Base-by-base conservation (phyloP, 139 green algal species). In the Closterium sp. region DNA sequence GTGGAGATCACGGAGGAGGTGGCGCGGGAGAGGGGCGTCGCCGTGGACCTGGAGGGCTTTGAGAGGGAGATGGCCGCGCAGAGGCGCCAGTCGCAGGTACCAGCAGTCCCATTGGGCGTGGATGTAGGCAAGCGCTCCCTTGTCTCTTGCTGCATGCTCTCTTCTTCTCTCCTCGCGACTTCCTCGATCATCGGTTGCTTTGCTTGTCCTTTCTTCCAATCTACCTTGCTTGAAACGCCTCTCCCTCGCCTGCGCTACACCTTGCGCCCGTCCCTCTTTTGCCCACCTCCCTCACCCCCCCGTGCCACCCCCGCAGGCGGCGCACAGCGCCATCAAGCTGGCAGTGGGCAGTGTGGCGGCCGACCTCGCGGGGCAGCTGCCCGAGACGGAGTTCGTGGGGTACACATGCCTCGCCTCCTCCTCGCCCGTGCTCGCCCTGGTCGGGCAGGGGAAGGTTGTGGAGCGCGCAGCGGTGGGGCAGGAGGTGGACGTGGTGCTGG, bases 1-100 rank as follows among this genome's bases (percentile, higher is more conserved):
- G 93, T 98, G 85, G 97, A 98, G 94, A 95, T 98, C 88, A 98
- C 97, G 12, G 88, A 91, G 35, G 95, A 96, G 88, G 94, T 94
- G 64, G 93, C 89, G 30, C 31, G 33, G 64, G 93, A 95, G 93
- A 25, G 64, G 34, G 93, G 89, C 43, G 93, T 95, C 9, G 87
- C 43, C 34, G 94, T 96, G 85, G 94, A 96, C 90, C 88, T 95
- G 87, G 91, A 81, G 28, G 92, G 92, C 30, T 94, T 94, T 88
- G 28, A 93, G 33, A 23, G 0, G 1, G 91, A 94, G 91, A 94
- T 94, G 92, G 92, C 83, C 6, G 91, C 90, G 34, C 96, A 98
- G 95, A 91, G 95, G 9, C 55, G 91, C 55, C 91, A 95, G 25
- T 95, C 94, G 34, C 88, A 95, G 92, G 91, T 93, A 69, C 19